These are phyloP conservation scores for Crithidia sp. DNA, from an alignment of 208 protist genomes.

Conservation along the genomic window DNA sequence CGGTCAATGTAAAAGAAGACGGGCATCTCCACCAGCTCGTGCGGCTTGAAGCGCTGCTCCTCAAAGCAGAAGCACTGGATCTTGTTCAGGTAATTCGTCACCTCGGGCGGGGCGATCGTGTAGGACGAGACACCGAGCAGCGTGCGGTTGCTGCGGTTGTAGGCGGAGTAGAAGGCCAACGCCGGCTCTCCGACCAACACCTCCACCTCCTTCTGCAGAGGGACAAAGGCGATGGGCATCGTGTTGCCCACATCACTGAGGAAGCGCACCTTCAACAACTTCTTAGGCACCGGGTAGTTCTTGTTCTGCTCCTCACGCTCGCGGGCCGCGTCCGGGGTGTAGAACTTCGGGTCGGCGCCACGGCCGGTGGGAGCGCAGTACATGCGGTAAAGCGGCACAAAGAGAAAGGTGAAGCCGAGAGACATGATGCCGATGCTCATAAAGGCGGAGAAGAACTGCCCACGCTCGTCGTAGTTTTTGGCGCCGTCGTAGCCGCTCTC, in stretches of 20 bases:
- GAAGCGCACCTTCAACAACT: slow-evolving; percentile 86
- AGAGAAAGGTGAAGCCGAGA: slow-evolving; percentile 88
- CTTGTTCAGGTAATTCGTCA: slow-evolving; percentile 96
- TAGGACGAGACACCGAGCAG: slow-evolving; percentile 91
- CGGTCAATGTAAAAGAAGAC: slow-evolving; percentile 98
- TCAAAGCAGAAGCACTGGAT: slow-evolving; percentile 98
- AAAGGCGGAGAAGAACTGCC: slow-evolving; percentile 88
- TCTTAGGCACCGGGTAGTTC: slow-evolving; percentile 75
- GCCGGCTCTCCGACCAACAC: slow-evolving; percentile 90
- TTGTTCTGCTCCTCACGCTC: slow-evolving; percentile 73
- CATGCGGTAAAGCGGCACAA: slow-evolving; percentile 89
- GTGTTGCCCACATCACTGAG: slow-evolving; percentile 87
- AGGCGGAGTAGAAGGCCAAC: slow-evolving; percentile 90
- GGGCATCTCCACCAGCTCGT: slow-evolving; percentile 97
- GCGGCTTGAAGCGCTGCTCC: slow-evolving; percentile 95
- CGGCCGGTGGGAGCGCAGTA: slow-evolving; percentile 86
- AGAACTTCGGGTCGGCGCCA: slow-evolving; percentile 85
- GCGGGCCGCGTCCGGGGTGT: slow-evolving; percentile 72
- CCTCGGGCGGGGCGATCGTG: slow-evolving; percentile 89
- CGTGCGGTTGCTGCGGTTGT: slow-evolving; percentile 89
- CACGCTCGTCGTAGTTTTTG: slow-evolving; percentile 78
- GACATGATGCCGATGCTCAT: slow-evolving; percentile 78
- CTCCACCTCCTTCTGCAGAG: slow-evolving; percentile 89
- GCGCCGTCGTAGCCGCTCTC: slow-evolving; percentile 69
- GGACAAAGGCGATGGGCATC: slow-evolving; percentile 92